phyloP scores from a whole-genome alignment of 495 filamentous ascomycete genomes.

The Mytilinidion resinicola region DNA sequence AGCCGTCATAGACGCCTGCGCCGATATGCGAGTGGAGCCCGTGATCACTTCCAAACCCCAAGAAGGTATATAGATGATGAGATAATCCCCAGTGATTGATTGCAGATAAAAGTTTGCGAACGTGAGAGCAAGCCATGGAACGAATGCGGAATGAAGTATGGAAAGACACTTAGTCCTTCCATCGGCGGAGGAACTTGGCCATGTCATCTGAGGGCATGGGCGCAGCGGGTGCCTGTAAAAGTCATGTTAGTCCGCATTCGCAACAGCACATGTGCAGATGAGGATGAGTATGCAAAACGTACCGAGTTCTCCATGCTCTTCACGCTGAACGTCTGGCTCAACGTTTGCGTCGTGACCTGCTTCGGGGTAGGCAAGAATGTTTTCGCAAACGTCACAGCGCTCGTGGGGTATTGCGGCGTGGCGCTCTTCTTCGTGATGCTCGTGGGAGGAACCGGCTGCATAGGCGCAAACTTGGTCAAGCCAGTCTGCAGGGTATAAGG shows the following conservation, averaged over 20 bases:
- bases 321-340: conserved; percentile 50
- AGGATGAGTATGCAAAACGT: conserved; percentile 28
- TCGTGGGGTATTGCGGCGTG: conserved; percentile 57
- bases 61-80: no score
- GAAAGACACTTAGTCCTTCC: conserved; percentile 47
- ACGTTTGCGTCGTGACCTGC: conserved; percentile 56
- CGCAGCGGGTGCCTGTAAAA: conserved; percentile 39
- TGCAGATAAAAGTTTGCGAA: no score
- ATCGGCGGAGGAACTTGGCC: conserved; percentile 51
- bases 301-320: conserved; percentile 60
- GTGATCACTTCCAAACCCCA: no score
- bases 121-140: no score
- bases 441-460: conserved; percentile 60
- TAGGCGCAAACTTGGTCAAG: conserved; percentile 61
- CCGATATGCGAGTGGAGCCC: no score
- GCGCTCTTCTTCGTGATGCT: conserved; percentile 53
- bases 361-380: conserved; percentile 51
- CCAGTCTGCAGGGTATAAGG: conserved; percentile 61
- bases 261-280: background rate
- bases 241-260: conserved; percentile 12
- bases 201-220: conserved; percentile 49
- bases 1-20: no score
- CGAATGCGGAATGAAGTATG: background rate
- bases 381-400: conserved; percentile 51
- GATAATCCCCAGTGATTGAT: no score